These are phyloP conservation scores for Nemania sp. DNA, from an alignment of 2,329 filamentous ascomycete genomes.

Conservation along the genomic window DNA sequence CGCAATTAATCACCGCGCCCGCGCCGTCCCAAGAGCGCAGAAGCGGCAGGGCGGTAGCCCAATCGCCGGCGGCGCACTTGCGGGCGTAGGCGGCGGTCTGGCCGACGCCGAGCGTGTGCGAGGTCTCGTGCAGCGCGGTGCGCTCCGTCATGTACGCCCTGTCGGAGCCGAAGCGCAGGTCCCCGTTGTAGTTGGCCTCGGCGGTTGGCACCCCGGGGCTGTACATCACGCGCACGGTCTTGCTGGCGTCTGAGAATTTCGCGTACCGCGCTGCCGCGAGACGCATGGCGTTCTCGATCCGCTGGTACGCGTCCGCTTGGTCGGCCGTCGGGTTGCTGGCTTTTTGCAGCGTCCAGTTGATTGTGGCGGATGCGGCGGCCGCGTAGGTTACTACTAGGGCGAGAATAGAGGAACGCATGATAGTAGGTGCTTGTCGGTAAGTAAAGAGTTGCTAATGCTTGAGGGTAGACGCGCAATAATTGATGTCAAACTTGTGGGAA, in stretches of 20 bases:
- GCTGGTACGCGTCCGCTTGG: constrained; percentile 47
- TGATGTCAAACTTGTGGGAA: too few species aligned
- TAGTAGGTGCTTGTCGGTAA: constrained; percentile 11
- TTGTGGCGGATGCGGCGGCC: constrained; percentile 41
- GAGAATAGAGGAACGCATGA: constrained; percentile 43
- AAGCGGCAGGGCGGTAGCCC: constrained; percentile 46
- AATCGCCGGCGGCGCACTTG: constrained; percentile 46
- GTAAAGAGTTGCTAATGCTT: too few species aligned
- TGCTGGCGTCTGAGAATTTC: constrained; percentile 41
- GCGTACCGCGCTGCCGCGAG: constrained; percentile 47
- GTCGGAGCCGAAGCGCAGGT: constrained; percentile 51
- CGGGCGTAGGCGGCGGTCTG: constrained; percentile 46
- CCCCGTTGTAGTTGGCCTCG: constrained; percentile 50
- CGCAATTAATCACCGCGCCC: constrained; percentile 38
- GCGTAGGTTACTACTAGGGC: constrained; percentile 37
- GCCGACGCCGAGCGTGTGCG: constrained; percentile 53
- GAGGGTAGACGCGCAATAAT: too few species aligned
- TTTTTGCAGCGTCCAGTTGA: constrained; percentile 46
- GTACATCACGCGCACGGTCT: constrained; percentile 47
- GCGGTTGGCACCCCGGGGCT: constrained; percentile 49
- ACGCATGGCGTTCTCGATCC: constrained; percentile 48
- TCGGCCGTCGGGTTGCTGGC: constrained; percentile 46
- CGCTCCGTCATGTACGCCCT: constrained; percentile 53
- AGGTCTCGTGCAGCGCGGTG: constrained; percentile 52
- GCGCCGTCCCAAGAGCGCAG: constrained; percentile 47